Evolutionary conservation across 1,284 basidiomycete genomes (phyloP).

Genomic region (Sanguinoderma infundibulare): DNA sequence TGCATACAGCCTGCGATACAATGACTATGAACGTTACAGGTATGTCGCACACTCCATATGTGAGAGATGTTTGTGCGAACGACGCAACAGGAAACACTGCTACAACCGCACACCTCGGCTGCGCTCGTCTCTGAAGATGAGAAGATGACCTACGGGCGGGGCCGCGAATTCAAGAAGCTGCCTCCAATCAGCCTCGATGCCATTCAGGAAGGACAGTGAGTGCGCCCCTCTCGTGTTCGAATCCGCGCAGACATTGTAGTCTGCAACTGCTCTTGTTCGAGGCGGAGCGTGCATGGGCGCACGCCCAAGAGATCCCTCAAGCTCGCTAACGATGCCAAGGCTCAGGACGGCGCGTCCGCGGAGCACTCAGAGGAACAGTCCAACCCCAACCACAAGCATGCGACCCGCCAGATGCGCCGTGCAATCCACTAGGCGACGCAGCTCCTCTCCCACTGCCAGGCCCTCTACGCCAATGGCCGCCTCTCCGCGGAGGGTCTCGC

Average conservation of each 20-base stretch:
- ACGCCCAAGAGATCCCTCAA: conserved; percentile 83
- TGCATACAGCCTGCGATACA: conserved; percentile 89
- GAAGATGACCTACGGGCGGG: conserved; percentile 90
- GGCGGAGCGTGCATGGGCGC: conserved; percentile 89
- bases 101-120: conserved; percentile 89
- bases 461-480: conserved; percentile 57
- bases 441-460: conserved; percentile 75
- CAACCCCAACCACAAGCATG: conserved; percentile 69
- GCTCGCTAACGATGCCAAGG: conserved; percentile 38
- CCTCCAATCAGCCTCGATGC: conserved; percentile 66
- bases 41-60: conserved; percentile 35
- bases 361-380: conserved; percentile 46
- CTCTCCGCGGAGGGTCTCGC: conserved; percentile 62
- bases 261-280: conserved; percentile 87
- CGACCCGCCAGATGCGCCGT: conserved; percentile 83
- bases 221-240: conserved; percentile 21
- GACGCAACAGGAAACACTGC: conserved; percentile 77
- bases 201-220: conserved; percentile 83
- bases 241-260: conserved; percentile 41
- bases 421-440: conserved; percentile 85
- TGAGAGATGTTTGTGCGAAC: not conserved
- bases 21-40: conserved; percentile 87
- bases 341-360: conserved; percentile 44
- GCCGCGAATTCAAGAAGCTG: conserved; percentile 87
- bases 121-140: conserved; percentile 80